These are phyloP conservation scores for Musa schizocarpa DNA, from an alignment of 176 grass and related monocot genomes.

Conservation along the genomic window DNA sequence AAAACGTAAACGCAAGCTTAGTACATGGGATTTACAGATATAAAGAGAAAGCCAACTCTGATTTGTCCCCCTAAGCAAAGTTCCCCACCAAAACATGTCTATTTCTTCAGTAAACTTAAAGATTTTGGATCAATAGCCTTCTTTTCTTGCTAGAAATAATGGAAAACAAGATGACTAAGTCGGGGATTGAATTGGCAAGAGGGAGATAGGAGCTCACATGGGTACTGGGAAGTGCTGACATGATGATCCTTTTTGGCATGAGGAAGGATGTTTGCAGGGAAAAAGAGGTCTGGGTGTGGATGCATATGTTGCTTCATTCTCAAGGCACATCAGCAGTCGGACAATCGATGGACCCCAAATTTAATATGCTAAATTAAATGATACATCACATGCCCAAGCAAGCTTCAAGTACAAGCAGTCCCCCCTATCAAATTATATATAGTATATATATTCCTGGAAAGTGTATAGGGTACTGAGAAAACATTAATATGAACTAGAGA, in stretches of 20 bases:
- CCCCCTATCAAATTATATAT: no score
- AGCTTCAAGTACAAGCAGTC: conserved; percentile 57
- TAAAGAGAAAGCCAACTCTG: background rate
- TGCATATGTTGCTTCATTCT: conserved; percentile 74
- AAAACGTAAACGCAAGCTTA: no score
- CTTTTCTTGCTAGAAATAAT: no score
- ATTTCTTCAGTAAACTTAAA: no score
- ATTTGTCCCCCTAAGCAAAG: conserved; percentile 43
- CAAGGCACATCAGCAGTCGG: conserved; percentile 79
- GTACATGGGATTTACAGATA: background rate
- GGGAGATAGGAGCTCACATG: conserved; percentile 69
- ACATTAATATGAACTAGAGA: no score
- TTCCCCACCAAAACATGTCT: no score
- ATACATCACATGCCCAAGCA: conserved; percentile 57
- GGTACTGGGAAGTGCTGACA: conserved; percentile 49
- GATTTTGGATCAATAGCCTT: no score
- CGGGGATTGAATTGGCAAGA: background rate
- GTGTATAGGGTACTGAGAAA: no score
- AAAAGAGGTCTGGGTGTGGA: conserved; percentile 9
- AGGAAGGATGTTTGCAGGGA: conserved; percentile 40
- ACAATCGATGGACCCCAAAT: conserved; percentile 82
- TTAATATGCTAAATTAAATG: conserved; percentile 34
- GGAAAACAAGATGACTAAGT: no score
- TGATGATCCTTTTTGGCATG: conserved; percentile 90
- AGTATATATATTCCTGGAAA: no score